Percentiles rank a stretch among this genome's conserved stretches.
These are phyloP conservation scores for Boletus fagicola DNA, from an alignment of 768 basidiomycete genomes.

Conservation along the genomic window DNA sequence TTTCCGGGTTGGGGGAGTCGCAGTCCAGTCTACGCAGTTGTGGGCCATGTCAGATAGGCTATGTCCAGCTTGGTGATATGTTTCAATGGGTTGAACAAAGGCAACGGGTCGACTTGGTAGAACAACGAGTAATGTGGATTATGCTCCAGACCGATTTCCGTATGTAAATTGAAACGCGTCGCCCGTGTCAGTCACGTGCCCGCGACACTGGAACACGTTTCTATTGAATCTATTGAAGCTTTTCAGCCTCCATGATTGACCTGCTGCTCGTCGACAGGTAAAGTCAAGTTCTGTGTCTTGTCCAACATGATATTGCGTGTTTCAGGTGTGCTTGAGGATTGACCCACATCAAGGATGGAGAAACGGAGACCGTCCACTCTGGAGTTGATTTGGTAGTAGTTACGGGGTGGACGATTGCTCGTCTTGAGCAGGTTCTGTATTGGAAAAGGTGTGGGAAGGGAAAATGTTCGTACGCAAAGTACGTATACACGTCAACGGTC, in stretches of 20 bases:
- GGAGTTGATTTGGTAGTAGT: not conserved
- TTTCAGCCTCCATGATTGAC: not conserved
- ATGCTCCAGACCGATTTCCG: not conserved
- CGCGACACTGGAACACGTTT: not conserved
- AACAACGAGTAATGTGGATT: not conserved
- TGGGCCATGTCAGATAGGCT: constrained; percentile 16
- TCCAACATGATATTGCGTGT: not conserved
- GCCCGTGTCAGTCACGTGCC: constrained; percentile 14
- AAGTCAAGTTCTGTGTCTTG: not conserved
- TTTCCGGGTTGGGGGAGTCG: constrained; percentile 19
- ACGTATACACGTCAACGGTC: not conserved
- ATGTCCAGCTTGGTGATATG: not conserved
- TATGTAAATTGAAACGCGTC: constrained; percentile 2
- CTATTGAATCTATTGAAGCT: too few relatives aligned
- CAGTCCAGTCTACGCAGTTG: constrained; percentile 29
- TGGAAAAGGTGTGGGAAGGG: not conserved
- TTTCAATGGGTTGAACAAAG: not conserved
- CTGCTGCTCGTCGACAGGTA: not conserved
- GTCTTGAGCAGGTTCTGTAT: not conserved
- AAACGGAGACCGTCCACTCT: not conserved
- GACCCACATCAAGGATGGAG: not conserved
- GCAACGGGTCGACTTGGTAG: not conserved
- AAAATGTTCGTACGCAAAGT: not conserved
- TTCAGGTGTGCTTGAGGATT: not conserved
- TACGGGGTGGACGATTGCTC: not conserved